Evolutionary conservation across 768 basidiomycete genomes (phyloP).

Genomic region (Amanita thiersii): DNA sequence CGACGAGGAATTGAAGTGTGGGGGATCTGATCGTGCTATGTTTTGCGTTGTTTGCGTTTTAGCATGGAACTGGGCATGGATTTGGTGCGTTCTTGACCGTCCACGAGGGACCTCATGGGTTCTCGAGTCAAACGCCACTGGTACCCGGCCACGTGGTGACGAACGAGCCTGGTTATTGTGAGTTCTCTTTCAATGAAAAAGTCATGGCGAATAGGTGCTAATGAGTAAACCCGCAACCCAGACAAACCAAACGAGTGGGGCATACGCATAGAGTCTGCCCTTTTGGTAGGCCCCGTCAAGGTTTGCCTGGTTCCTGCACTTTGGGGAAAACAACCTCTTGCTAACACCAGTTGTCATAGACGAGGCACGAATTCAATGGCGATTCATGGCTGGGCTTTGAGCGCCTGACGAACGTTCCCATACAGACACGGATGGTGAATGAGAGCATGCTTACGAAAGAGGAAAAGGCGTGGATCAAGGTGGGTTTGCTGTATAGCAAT

Average conservation of each 20-base stretch:
- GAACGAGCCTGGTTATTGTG: constrained; percentile 92
- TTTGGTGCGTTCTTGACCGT: constrained; percentile 83
- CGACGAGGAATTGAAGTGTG: too few species aligned
- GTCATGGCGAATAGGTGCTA: too few species aligned
- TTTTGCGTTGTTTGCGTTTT: constrained; percentile 5
- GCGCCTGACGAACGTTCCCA: constrained; percentile 89
- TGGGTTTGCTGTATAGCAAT: too few species aligned
- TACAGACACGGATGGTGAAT: constrained; percentile 86
- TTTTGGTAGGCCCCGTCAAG: constrained; percentile 62
- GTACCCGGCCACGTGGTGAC: constrained; percentile 86
- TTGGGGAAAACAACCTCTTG: too few species aligned
- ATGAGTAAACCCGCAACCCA: too few species aligned
- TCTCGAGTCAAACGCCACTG: constrained; percentile 61
- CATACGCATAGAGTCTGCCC: constrained; percentile 85
- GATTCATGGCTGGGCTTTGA: constrained; percentile 86
- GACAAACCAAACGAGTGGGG: constrained; percentile 44
- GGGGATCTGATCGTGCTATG: constrained; percentile 4
- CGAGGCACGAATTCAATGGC: constrained; percentile 63
- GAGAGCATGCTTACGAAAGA: constrained; percentile 76
- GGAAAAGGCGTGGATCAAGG: constrained; percentile 84
- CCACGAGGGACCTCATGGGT: constrained; percentile 79
- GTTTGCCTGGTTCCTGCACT: constrained; percentile 21
- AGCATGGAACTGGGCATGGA: constrained; percentile 92
- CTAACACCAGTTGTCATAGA: too few species aligned
- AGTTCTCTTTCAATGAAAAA: constrained; percentile 23